A percentile compares a stretch with the other conserved stretches of the same genome.
Conservation (phyloP, 176 grass and related monocot species). For the Eragrostis nindensis region DNA sequence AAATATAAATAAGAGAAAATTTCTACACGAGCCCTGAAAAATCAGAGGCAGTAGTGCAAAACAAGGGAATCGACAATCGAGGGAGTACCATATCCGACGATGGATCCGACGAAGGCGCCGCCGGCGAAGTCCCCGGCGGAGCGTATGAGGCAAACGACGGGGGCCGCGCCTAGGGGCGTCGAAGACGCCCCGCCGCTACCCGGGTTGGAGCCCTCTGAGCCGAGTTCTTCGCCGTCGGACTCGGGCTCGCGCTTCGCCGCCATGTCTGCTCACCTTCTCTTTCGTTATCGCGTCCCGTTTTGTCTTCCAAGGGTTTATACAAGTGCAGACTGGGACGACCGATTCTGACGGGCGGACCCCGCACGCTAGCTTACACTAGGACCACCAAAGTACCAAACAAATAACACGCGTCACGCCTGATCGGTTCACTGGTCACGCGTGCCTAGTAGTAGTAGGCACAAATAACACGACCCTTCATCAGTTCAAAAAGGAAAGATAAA, state of each 20-base stretch:
- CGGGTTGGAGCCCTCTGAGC: slow-evolving; percentile 39
- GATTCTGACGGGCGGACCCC: slow-evolving; percentile 1
- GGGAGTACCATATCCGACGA: slow-evolving; percentile 80
- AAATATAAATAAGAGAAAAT: not conserved
- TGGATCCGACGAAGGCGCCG: slow-evolving; percentile 76
- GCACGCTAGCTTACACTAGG: not conserved
- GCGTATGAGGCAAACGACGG: slow-evolving; percentile 68
- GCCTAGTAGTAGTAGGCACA: not conserved
- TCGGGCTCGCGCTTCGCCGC: slow-evolving; percentile 60
- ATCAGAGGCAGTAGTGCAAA: not conserved
- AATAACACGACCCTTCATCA: not conserved
- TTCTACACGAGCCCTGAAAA: not conserved
- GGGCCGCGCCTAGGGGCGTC: slow-evolving; percentile 19
- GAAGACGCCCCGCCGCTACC: slow-evolving; percentile 5
- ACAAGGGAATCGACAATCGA: not conserved
- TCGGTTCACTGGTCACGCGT: too few relatives aligned
- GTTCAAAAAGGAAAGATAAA: not conserved
- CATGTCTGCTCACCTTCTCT: slow-evolving; percentile 30
- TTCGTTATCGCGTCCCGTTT: slow-evolving; percentile 35
- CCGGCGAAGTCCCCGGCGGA: slow-evolving; percentile 78
- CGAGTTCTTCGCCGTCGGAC: slow-evolving; percentile 53
- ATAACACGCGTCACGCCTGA: too few relatives aligned
- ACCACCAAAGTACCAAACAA: too few relatives aligned
- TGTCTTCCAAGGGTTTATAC: slow-evolving; percentile 21
- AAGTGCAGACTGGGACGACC: not conserved